phyloP scores from a whole-genome alignment of 495 filamentous ascomycete species.

The Aspergillus baeticus region DNA sequence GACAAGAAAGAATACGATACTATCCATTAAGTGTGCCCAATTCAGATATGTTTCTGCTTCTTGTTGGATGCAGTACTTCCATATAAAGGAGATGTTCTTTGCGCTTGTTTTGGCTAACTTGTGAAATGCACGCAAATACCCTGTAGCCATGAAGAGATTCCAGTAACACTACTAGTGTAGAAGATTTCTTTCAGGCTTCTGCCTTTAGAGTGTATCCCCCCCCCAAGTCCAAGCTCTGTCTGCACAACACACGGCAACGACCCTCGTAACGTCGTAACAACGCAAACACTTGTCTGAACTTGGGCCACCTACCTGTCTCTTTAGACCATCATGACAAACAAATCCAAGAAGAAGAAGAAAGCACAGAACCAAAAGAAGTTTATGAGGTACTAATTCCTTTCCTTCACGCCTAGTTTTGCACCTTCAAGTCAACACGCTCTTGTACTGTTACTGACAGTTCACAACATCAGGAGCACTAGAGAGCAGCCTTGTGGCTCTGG shows the following conservation, averaged over 20 bases:
- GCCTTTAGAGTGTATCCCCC: not conserved
- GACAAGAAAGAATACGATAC: too few relatives aligned
- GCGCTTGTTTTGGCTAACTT: not conserved
- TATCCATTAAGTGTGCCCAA: too few relatives aligned
- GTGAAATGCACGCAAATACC: not conserved
- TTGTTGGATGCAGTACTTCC: too few relatives aligned
- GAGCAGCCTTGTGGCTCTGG: not conserved
- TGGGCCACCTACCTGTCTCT: not conserved
- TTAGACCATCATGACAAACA: conserved; percentile 2
- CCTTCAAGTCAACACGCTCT: not conserved
- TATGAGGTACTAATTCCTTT: not conserved
- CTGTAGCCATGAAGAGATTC: not conserved
- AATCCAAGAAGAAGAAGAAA: conserved; percentile 7
- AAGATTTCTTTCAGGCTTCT: not conserved
- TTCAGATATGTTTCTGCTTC: too few relatives aligned
- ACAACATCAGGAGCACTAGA: not conserved
- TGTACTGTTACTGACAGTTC: not conserved
- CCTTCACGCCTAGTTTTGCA: not conserved
- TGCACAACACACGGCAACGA: not conserved
- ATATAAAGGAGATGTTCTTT: too few relatives aligned
- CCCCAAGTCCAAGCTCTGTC: not conserved
- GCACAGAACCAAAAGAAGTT: not conserved
- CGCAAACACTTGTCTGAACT: too few relatives aligned
- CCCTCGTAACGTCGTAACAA: too few relatives aligned
- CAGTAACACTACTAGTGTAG: not conserved